Base-by-base conservation (phyloP, 129 eudicot genomes). In the Erigeron canadensis region DNA sequence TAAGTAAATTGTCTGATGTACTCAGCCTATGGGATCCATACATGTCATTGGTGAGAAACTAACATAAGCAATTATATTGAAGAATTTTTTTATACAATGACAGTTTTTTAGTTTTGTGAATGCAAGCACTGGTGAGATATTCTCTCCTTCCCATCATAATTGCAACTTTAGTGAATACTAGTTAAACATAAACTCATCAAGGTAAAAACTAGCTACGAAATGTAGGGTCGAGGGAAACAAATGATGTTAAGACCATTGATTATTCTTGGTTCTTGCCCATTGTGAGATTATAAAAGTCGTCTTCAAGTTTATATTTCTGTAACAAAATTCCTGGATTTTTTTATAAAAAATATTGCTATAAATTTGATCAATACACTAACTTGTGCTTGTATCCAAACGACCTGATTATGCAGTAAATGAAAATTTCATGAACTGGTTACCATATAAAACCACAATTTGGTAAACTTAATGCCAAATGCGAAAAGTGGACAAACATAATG, bases 1-100 rank as follows among this genome's bases (percentile, higher is more conserved):
- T 78, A 19, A 92, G 88, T 28, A 89, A 84, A 71, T 80, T 57
- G 64, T 92, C 98, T 42, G 98, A 92, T 17, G 89, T 92, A 57
- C 86, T 77, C 82, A 92, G 59, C 98, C 98, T 92, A 70, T 13
- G 10, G n/a, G 48, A 77, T 28, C 1, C 34, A 28, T 28, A 28
- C 1, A 28, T 69, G 47, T 18, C 59, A 75, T 8, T 6, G 55
- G 23, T 55, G 50, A 41, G 51, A 55, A 15, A 56, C 12, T 45
- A 10, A 45, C 10, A 45, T 45, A 2, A 5, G 10, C 2, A 77
- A 69, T 41, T 39, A 76, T 21, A 17, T 16, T 46, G 62, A 38
- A 38, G 16, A 8, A 15, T 17, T 51, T 28, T 28, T 58, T 11
- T 22, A 23, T 28, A 10, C n/a, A 23, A 7, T 11, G 41, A 58